Base-by-base conservation (phyloP, 345 rosid species). In the Crucihimalaya himalaica region DNA sequence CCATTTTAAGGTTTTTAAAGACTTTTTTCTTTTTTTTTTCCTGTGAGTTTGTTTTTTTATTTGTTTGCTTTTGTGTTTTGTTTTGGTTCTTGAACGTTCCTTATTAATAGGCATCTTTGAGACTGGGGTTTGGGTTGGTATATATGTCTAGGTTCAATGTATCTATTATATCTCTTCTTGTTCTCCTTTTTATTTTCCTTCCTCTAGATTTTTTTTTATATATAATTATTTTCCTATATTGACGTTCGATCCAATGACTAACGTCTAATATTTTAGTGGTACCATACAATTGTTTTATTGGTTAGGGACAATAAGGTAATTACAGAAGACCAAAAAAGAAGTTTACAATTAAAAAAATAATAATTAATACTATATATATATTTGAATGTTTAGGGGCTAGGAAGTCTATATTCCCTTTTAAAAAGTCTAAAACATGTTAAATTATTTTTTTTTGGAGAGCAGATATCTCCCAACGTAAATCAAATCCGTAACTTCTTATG, bases 121-220 rank as follows among this genome's bases (percentile, higher is more conserved):
- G 48, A 34, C 5, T 68, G 21, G 40, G 20, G 0, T 63, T 61
- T 43, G 58, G 65, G 32, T 23, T 20, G 9, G 23, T 54, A 1
- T 8, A 32, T 85, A 25, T 86, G 96, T 90, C 96, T 80, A 88
- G 90, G 84, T 90, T 88, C 91, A 84, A 79, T 88, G 91, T 71
- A 86, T 71, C 84, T 85, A 34, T 15, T 20, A 23, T 8, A 9
- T 34, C 9, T 34, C 9, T 8, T 55, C 21, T 23, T 16, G 4
- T 29, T 48, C 40, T 39, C 3, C 4, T 7, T 18, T 25, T 39
- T 18, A 14, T 55, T 55, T 50, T 55, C 19, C 31, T 59, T 23
- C 64, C 46, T 58, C 45, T 39, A 48, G 37, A 74, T 56, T 65
- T 34, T 2, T 2, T 45, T 2, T 42, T 14, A 16, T n/a, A n/a